Base-by-base conservation (phyloP, 2,329 filamentous ascomycete genomes). In the Catunica adiposa region DNA sequence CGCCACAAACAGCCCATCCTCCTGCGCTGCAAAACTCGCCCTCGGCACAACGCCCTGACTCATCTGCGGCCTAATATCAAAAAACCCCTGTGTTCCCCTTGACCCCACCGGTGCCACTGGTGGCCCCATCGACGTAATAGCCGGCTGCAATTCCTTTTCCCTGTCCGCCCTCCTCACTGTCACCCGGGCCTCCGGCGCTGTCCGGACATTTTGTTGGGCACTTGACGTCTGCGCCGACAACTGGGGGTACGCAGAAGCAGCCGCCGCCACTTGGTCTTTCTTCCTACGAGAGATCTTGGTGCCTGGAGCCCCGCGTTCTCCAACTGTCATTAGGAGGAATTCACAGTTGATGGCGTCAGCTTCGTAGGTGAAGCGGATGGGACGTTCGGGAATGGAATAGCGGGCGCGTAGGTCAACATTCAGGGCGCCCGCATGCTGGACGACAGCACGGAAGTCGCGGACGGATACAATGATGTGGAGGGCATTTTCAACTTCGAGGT, bases 321-420 rank as follows among this genome's bases (percentile, higher is more conserved):
- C 86, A 7, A 84, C 80, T 1, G 86, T 90, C 84, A 89, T 89
- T 59, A 90, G 75, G 46, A 88, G 83, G 62, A 89, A 89, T 61
- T 89, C 83, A 66, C 82, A 86, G 38, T 78, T 69, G 31, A 89
- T 73, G 34, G 82, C 84, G 57, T 83, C 80, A 44, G 77, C 75
- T 23, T 76, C 73, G 63, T 90, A 90, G 47, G 74, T 78, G 58
- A 90, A 75, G 62, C 87, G 83, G 64, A 90, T 76, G 1, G 86
- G 86, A 15, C 78, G 77, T 15, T 79, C 78, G 3, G 86, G 84
- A 25, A 77, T 71, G 1, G 86, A 89, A 67, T 89, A 89, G 54
- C 73, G 73, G 11, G 84, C 83, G 15, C 75, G 77, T 14, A 89
- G 71, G 48, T 77, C 75, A n/a, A 78, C 80, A 54, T 80, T 79